Evolutionary conservation across 202 grass and related monocot genomes (phyloP), one percentile per base, ranked within the genome.

Genomic region (Eragrostis tef): DNA sequence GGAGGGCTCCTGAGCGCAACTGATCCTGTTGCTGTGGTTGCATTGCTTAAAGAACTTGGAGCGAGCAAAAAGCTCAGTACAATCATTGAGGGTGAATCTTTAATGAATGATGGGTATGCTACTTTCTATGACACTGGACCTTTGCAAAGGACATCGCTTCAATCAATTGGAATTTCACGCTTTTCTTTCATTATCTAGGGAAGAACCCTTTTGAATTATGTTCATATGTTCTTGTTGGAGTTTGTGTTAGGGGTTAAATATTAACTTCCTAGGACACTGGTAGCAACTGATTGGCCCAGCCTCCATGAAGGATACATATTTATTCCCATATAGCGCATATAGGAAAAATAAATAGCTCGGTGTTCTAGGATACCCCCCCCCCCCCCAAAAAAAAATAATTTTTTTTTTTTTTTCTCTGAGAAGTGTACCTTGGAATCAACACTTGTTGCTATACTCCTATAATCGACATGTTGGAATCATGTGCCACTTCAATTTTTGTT

Each of bases 61-160:
- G 94, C 94, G 70, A 93, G 92, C 80, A 94, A 98, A 91, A 98
- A 93, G 52, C 73, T 98, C 68, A 94, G 64, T 26, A 98, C 94
- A 19, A 91, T 98, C 64, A 98, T 98, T 65, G 94, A 98, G 74
- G 94, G 94, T 62, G 94, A 94, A 88, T 93, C 94, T 17, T 81
- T 98, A 36, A 98, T 98, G 90, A 98, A 98, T 21, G 94, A 98
- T 62, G 94, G 94, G 94, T 98, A 93, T 52, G 41, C 44, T 63
- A 36, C 56, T 56, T n/a, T 79, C 5, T 22, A 39, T 6, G n/a
- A 56, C 34, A 39, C 34, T n/a, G 9, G 36, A 20, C 19, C 6
- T 57, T 54, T 10, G 4, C 13, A 52, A 52, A 56, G 52, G 52
- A 20, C 17, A 56, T 7, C 19, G 20, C 19, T n/a, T 20, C 7